These are phyloP conservation scores for Puccinia horiana DNA, from an alignment of 1,284 basidiomycete genomes.

Conservation along the genomic window DNA sequence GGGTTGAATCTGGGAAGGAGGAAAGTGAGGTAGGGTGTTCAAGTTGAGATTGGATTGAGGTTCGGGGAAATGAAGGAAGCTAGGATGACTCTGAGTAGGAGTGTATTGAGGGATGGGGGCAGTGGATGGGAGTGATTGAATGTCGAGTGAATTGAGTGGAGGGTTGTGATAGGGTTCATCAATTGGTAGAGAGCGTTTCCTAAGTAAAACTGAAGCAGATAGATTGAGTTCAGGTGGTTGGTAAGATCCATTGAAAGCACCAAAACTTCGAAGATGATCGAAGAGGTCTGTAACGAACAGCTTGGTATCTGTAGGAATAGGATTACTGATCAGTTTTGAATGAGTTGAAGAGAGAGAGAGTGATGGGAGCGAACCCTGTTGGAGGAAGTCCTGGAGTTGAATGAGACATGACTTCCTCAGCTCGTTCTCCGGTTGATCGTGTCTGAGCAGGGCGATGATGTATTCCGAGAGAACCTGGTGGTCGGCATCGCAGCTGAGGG, in stretches of 20 bases:
- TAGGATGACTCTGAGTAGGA: slow-evolving; percentile 48
- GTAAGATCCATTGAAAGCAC: slow-evolving; percentile 31
- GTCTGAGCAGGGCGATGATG: slow-evolving; percentile 26
- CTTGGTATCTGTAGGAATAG: slow-evolving; percentile 6
- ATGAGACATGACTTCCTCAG: slow-evolving; percentile 21
- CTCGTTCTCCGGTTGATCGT: slow-evolving; percentile 41
- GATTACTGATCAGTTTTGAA: not conserved
- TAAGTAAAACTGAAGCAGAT: slow-evolving; percentile 16
- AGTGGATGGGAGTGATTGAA: slow-evolving; percentile 9
- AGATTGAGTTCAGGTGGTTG: slow-evolving; percentile 23
- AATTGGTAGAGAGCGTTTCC: slow-evolving; percentile 27
- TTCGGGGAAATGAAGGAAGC: slow-evolving; percentile 39
- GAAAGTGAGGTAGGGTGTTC: not conserved
- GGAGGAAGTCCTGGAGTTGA: slow-evolving; percentile 43
- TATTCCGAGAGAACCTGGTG: slow-evolving; percentile 43
- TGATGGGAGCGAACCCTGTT: slow-evolving; percentile 7
- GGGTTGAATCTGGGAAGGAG: not conserved
- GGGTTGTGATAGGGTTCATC: slow-evolving; percentile 18
- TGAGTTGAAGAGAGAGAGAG: not conserved
- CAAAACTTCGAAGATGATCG: slow-evolving; percentile 39
- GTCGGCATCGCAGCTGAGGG: slow-evolving; percentile 36
- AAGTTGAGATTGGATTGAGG: not conserved
- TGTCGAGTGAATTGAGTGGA: slow-evolving; percentile 21
- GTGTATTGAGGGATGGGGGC: slow-evolving; percentile 47
- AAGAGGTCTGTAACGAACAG: slow-evolving; percentile 38